Conservation (phyloP, 805 yeast species). For the Lachancea kluyveri region DNA sequence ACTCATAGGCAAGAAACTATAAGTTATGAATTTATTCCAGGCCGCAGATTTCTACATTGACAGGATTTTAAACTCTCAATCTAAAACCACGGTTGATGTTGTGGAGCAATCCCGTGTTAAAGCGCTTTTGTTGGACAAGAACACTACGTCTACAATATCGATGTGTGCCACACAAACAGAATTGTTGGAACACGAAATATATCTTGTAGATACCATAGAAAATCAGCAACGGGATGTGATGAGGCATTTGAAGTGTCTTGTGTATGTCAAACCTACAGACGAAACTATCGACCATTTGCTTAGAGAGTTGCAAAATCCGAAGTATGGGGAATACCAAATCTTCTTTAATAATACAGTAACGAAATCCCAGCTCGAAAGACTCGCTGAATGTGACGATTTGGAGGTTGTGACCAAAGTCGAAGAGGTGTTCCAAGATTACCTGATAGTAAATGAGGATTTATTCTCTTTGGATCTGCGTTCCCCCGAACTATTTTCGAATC, state of each 20-base stretch:
- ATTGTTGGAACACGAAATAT: constrained; percentile 75
- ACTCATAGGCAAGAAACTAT: too few relatives aligned
- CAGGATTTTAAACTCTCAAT: constrained; percentile 31
- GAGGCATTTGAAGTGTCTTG: constrained; percentile 76
- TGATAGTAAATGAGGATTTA: constrained; percentile 64
- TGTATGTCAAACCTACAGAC: constrained; percentile 68
- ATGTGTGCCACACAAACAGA: constrained; percentile 84
- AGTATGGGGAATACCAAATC: constrained; percentile 69
- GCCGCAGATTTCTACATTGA: constrained; percentile 41
- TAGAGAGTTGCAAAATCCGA: constrained; percentile 70
- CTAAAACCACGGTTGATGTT: constrained; percentile 14
- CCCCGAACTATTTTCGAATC: constrained; percentile 20
- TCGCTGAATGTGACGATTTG: constrained; percentile 86
- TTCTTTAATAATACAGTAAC: constrained; percentile 71
- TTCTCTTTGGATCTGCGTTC: constrained; percentile 39
- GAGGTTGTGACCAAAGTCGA: constrained; percentile 72
- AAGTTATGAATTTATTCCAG: constrained; percentile 43
- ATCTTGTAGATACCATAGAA: constrained; percentile 66
- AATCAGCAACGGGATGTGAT: constrained; percentile 57
- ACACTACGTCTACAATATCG: constrained; percentile 81
- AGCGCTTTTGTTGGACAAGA: constrained; percentile 71
- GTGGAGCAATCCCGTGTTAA: constrained; percentile 41
- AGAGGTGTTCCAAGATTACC: constrained; percentile 82
- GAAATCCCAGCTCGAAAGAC: constrained; percentile 72
- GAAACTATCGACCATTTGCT: constrained; percentile 54